phyloP scores from a whole-genome alignment of 1,139 yeast genomes.

The Ogataea hybrid region DNA sequence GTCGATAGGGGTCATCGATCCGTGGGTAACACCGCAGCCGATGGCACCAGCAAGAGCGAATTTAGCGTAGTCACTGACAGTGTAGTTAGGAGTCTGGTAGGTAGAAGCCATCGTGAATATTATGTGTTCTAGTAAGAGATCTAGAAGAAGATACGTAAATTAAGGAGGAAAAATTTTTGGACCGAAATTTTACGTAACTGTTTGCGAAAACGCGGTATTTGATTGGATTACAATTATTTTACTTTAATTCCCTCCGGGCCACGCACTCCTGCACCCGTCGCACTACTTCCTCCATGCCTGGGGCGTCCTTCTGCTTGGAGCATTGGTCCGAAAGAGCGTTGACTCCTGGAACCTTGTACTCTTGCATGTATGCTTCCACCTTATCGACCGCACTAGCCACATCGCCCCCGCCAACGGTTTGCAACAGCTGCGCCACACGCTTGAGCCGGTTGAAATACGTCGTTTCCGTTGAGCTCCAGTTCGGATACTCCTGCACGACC shows the following conservation, averaged over 20 bases:
- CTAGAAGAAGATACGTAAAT: slow-evolving; percentile 11
- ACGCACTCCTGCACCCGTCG: background rate
- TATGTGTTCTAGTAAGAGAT: slow-evolving; percentile 7
- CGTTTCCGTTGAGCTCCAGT: slow-evolving; percentile 19
- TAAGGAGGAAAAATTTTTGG: slow-evolving; percentile 8
- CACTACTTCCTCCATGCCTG: slow-evolving; percentile 12
- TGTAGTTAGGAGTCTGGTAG: slow-evolving; percentile 49
- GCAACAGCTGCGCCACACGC: slow-evolving; percentile 16
- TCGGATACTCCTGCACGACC: slow-evolving; percentile 14
- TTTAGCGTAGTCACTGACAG: slow-evolving; percentile 70
- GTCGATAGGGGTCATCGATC: slow-evolving; percentile 87
- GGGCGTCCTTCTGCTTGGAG: slow-evolving; percentile 14
- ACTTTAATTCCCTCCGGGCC: background rate
- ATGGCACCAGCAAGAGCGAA: slow-evolving; percentile 87
- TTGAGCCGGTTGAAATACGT: slow-evolving; percentile 18
- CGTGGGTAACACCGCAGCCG: slow-evolving; percentile 88
- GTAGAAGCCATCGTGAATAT: slow-evolving; percentile 20
- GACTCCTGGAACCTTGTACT: slow-evolving; percentile 14
- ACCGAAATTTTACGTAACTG: slow-evolving; percentile 6
- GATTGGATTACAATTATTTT: slow-evolving; percentile 3
- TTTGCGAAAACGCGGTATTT: slow-evolving; percentile 7
- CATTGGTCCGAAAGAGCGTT: slow-evolving; percentile 17
- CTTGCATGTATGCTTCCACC: slow-evolving; percentile 14
- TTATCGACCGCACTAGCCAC: slow-evolving; percentile 8
- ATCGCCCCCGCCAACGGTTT: slow-evolving; percentile 7